A percentile compares a stretch with the other conserved stretches of the same genome.
These are phyloP conservation scores for Camellia granthamiana DNA, from an alignment of 148 eudicot genomes.

Conservation along the genomic window DNA sequence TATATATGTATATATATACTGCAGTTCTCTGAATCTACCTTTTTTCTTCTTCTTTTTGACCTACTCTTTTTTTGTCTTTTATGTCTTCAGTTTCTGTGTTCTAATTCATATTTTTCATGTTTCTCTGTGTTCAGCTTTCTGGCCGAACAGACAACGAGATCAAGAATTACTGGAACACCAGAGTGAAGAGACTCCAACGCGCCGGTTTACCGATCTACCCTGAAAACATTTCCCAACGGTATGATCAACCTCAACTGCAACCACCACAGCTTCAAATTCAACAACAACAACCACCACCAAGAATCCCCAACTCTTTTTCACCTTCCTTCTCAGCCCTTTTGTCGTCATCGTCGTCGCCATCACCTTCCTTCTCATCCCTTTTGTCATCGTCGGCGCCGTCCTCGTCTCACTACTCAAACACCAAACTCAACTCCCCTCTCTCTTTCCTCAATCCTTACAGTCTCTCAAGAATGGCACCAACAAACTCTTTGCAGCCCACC, in stretches of 20 bases:
- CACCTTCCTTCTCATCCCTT: constrained; percentile 11
- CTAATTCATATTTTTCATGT: not conserved
- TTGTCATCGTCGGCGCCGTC: constrained; percentile 23
- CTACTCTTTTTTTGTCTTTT: constrained; percentile 3
- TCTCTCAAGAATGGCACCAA: constrained; percentile 23
- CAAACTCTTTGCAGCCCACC: constrained; percentile 21
- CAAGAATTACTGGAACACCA: constrained; percentile 91
- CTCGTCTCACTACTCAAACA: constrained; percentile 14
- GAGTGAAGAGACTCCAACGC: constrained; percentile 70
- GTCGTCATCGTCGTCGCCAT: constrained; percentile 22
- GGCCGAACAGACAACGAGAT: constrained; percentile 95
- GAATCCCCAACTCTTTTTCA: constrained; percentile 7
- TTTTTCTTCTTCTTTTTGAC: not conserved
- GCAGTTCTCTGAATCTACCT: too few species aligned
- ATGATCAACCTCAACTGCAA: constrained; percentile 5
- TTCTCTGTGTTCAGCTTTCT: constrained; percentile 46
- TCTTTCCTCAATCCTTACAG: constrained; percentile 20
- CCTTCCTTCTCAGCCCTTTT: constrained; percentile 14
- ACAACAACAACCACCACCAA: not conserved
- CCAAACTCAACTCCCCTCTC: constrained; percentile 21
- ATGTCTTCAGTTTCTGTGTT: not conserved
- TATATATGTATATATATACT: too few species aligned
- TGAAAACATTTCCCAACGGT: constrained; percentile 20
- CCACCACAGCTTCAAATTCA: not conserved
- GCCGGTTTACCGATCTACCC: constrained; percentile 91